Evolutionary conservation across 2,329 filamentous ascomycete species (phyloP).

Genomic region (Didymella keratinophila): DNA sequence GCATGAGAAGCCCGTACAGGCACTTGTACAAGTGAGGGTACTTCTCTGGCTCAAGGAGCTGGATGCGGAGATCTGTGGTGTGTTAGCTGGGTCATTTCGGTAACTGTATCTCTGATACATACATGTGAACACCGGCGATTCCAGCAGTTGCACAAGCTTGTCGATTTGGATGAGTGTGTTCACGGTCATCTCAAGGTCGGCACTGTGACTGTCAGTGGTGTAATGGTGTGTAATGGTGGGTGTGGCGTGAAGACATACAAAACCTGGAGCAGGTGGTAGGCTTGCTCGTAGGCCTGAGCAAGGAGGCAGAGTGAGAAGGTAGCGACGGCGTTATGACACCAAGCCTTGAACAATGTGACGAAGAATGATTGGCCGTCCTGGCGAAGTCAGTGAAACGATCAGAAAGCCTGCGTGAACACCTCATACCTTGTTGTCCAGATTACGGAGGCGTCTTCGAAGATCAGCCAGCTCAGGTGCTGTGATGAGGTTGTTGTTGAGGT

Average conservation of each 20-base stretch:
- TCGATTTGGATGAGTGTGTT: slow-evolving; percentile 99
- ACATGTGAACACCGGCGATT: slow-evolving; percentile 98
- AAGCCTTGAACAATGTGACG: slow-evolving; percentile 90
- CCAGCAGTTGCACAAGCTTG: slow-evolving; percentile 94
- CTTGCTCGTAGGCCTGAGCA: slow-evolving; percentile 97
- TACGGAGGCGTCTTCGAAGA: slow-evolving; percentile 85
- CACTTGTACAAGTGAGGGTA: slow-evolving; percentile 97
- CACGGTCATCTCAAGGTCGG: slow-evolving; percentile 97
- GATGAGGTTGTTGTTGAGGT: slow-evolving; percentile 98
- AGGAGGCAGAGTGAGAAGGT: slow-evolving; percentile 96
- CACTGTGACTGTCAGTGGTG: slow-evolving; percentile 63
- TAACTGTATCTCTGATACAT: slow-evolving; percentile 44
- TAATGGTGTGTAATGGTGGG: background rate
- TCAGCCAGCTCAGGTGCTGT: slow-evolving; percentile 94
- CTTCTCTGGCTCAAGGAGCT: slow-evolving; percentile 92
- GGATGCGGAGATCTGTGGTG: slow-evolving; percentile 81
- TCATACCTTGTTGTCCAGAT: slow-evolving; percentile 75
- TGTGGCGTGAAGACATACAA: slow-evolving; percentile 69
- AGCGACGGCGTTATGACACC: slow-evolving; percentile 98
- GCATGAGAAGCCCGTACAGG: slow-evolving; percentile 95
- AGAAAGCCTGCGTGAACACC: background rate
- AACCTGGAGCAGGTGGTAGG: slow-evolving; percentile 93
- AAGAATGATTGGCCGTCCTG: slow-evolving; percentile 94
- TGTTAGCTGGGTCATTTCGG: slow-evolving; percentile 22
- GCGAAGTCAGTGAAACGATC: slow-evolving; percentile 42